Percentiles rank a stretch among this genome's conserved stretches.
These are phyloP conservation scores for Haplographium delicatum DNA, from an alignment of 495 filamentous ascomycete genomes.

Conservation along the genomic window DNA sequence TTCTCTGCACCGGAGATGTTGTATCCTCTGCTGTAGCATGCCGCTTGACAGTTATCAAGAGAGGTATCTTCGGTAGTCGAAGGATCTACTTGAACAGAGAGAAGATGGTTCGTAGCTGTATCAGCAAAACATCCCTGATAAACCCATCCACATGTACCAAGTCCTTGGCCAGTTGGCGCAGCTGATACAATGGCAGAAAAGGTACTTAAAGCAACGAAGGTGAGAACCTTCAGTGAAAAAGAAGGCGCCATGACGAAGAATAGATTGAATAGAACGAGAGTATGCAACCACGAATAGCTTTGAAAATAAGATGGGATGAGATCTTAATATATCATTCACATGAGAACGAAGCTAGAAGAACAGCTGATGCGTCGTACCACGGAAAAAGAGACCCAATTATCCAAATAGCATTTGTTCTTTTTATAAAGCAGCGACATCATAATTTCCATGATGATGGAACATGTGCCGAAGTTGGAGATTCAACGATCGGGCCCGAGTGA, in stretches of 20 bases:
- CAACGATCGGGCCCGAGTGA: no score
- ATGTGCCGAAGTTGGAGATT: no score
- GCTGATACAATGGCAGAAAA: background rate
- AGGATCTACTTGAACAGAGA: background rate
- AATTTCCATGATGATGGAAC: no score
- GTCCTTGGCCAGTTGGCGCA: no score
- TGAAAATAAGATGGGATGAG: background rate
- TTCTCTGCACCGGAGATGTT: background rate
- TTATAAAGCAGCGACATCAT: no score
- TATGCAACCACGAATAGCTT: background rate
- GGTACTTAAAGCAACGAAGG: background rate
- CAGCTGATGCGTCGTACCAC: no score
- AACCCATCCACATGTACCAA: no score
- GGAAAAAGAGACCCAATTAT: no score
- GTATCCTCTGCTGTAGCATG: background rate
- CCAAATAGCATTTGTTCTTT: no score
- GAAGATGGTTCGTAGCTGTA: background rate
- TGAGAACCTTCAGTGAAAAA: background rate
- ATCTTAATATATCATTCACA: no score
- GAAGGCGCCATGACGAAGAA: background rate
- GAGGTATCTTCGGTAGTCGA: background rate
- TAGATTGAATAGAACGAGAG: background rate
- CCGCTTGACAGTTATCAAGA: constrained; percentile 1
- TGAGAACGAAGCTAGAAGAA: no score
- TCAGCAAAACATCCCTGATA: background rate